These are phyloP conservation scores for Globisporangium nunn DNA, from an alignment of 352 stramenopile species.

Conservation along the genomic window DNA sequence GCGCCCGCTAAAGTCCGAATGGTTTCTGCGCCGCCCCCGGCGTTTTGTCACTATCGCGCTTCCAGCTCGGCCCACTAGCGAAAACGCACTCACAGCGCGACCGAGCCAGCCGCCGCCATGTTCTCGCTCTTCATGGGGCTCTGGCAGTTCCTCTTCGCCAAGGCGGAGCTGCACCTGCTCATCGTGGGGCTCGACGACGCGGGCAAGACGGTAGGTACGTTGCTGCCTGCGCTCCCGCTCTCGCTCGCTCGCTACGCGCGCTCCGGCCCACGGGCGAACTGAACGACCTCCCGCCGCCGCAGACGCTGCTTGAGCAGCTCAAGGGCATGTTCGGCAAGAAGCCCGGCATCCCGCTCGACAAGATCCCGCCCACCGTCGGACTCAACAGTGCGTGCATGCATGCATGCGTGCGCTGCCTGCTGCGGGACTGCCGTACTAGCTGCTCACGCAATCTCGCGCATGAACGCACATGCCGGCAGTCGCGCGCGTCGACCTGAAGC, in stretches of 20 bases:
- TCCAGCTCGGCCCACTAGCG: too few species aligned
- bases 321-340: conserved; percentile 89
- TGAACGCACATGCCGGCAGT: conserved; percentile 20
- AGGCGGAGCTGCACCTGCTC: conserved; percentile 86
- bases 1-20: neutral
- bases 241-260: neutral
- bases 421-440: too few species aligned
- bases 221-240: neutral
- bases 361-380: conserved; percentile 89
- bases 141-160: conserved; percentile 81
- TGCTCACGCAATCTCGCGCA: too few species aligned
- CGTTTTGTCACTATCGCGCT: too few species aligned
- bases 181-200: conserved; percentile 90
- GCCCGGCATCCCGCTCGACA: conserved; percentile 82
- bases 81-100: neutral
- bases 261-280: neutral
- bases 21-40: too few species aligned
- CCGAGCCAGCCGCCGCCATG: conserved; percentile 22
- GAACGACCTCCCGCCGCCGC: neutral
- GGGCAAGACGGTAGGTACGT: conserved; percentile 87
- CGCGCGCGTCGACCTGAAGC: conserved; percentile 74
- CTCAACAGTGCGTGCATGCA: conserved; percentile 66
- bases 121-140: conserved; percentile 82
- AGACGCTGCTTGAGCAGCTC: conserved; percentile 88
- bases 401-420: too few species aligned